Evolutionary conservation across 1,284 basidiomycete genomes (phyloP), one percentile per base, ranked within the genome.

Genomic region (Meripilus lineatus): DNA sequence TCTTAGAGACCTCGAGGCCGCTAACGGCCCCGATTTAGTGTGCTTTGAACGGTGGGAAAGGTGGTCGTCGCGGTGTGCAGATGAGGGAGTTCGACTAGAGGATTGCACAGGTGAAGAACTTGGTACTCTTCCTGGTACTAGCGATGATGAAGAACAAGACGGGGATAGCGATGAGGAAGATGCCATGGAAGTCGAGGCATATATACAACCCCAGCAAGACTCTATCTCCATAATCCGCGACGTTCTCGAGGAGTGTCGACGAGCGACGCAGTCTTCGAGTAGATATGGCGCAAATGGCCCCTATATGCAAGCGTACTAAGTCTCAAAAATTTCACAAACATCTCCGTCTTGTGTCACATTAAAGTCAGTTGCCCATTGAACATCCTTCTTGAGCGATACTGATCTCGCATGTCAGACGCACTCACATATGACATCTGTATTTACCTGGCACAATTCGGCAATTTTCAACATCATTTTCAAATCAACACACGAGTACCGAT

Each of bases 71-170:
- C 66, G 64, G 49, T 82, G 75, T 49, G 49, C 63, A 1, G 51
- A 50, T 14, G 66, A 73, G 55, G 68, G 71, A 0, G 64, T 84
- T 5, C 58, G 75, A 35, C 58, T 85, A 35, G 81, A 85, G 59
- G 83, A 85, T 56, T 85, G 83, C 54, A 84, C 83, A 0, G 82
- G 80, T 0, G 72, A 65, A 10, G 50, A 65, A 24, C 57, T 85
- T 24, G 83, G 83, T 0, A 74, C 71, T 10, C 62, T 85, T 26
- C 83, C 82, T 13, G 62, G 66, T 51, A 60, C 64, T 24, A 67
- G 71, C 20, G 61, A 58, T 1, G 55, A 59, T 2, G 57, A 55
- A 0, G 55, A 63, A 15, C 57, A 55, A 3, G 64, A 65, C 2
- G 65, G 64, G 13, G 66, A 63, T 4, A 65, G 63, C 10, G 62